Evolutionary conservation across 2,329 filamentous ascomycete species (phyloP).

Genomic region (Aspergillus neotritici): DNA sequence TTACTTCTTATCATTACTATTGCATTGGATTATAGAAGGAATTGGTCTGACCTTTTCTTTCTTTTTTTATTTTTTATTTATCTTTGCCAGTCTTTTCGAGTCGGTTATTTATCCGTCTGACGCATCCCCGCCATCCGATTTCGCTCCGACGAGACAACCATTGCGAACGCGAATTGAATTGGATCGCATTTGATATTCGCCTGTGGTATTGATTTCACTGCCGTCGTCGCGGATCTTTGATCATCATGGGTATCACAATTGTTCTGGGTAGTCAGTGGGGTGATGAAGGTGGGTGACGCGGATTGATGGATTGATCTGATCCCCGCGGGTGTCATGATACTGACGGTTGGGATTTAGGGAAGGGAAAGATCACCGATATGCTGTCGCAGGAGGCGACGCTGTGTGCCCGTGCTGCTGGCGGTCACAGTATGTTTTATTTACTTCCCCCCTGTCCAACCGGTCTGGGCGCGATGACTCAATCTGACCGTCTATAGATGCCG

Average conservation of each 20-base stretch:
- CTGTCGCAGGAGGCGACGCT: slow-evolving; percentile 41
- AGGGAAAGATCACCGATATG: slow-evolving; percentile 46
- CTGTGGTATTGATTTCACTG: no score
- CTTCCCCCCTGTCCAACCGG: background rate
- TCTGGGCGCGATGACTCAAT: no score
- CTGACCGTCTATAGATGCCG: slow-evolving; percentile 29
- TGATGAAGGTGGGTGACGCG: slow-evolving; percentile 37
- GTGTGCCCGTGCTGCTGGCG: slow-evolving; percentile 43
- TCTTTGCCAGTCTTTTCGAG: background rate
- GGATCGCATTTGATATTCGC: no score
- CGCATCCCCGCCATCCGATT: background rate
- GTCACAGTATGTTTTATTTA: slow-evolving; percentile 38
- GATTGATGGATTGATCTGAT: slow-evolving; percentile 1
- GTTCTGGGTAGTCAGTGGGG: slow-evolving; percentile 46
- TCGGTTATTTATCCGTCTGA: background rate
- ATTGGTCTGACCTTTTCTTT: no score
- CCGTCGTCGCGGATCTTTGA: no score
- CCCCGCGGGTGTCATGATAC: slow-evolving; percentile 1
- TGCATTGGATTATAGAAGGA: no score
- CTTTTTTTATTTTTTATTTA: slow-evolving; percentile 3
- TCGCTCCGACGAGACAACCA: no score
- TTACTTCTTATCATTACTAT: no score
- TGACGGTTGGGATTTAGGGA: slow-evolving; percentile 26
- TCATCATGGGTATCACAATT: slow-evolving; percentile 36
- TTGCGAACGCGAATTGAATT: no score